These are phyloP conservation scores for Beverwykella pulmonaria DNA, from an alignment of 495 filamentous ascomycete genomes.

Conservation along the genomic window DNA sequence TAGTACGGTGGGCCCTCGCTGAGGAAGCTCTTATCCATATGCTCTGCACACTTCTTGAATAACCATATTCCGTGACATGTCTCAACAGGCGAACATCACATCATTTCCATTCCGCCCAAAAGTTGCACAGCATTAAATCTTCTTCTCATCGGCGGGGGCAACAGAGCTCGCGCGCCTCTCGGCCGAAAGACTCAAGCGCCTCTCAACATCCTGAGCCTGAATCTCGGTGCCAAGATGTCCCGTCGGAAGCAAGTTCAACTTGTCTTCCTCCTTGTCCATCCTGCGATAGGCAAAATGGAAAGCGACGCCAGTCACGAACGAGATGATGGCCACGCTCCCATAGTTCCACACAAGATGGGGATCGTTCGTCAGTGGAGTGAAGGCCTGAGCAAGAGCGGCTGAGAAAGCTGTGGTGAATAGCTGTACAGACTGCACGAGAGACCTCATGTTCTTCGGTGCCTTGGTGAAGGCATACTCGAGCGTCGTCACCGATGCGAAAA, in stretches of 20 bases:
- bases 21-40: too few species aligned
- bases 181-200: neutral
- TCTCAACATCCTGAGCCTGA: constrained; percentile 19
- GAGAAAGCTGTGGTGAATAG: constrained; percentile 26
- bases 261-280: constrained; percentile 66
- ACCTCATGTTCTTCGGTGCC: constrained; percentile 37
- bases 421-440: constrained; percentile 14
- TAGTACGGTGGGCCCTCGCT: too few species aligned
- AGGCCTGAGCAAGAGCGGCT: constrained; percentile 21
- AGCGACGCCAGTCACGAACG: constrained; percentile 57
- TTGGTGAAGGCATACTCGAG: constrained; percentile 38
- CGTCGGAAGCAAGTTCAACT: constrained; percentile 61
- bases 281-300: constrained; percentile 66
- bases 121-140: too few species aligned
- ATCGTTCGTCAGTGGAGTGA: constrained; percentile 18
- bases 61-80: too few species aligned
- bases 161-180: too few species aligned
- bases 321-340: constrained; percentile 62
- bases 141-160: too few species aligned
- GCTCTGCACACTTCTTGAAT: too few species aligned
- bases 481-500: constrained; percentile 31
- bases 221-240: constrained; percentile 34
- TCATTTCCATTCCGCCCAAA: too few species aligned
- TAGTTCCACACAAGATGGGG: constrained; percentile 59
- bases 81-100: too few species aligned